These are phyloP conservation scores for Acer yangbiense DNA, from an alignment of 345 rosid genomes.

Conservation along the genomic window DNA sequence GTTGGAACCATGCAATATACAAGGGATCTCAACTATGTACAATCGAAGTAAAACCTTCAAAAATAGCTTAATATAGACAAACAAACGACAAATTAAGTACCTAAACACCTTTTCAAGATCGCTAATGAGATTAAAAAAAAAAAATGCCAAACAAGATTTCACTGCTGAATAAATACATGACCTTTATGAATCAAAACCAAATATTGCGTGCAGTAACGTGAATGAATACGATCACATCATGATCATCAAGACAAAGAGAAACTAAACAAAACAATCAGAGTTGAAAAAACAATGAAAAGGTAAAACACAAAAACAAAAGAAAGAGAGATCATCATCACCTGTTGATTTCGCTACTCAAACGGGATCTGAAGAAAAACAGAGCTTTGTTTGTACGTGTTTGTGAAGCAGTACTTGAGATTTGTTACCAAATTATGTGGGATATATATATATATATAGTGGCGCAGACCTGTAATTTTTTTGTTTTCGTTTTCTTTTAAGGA, in stretches of 20 bases:
- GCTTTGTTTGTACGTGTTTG: not conserved
- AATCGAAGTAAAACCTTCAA: no score
- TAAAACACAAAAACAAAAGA: not conserved
- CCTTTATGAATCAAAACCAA: not conserved
- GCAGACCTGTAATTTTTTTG: not conserved
- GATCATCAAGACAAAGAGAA: not conserved
- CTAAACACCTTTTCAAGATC: no score
- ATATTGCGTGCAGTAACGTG: not conserved
- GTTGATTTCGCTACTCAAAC: not conserved
- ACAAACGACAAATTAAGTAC: no score
- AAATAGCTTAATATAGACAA: no score
- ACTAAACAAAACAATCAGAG: not conserved
- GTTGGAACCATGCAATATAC: no score
- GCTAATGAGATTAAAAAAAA: no score
- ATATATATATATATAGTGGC: not conserved
- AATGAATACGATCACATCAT: not conserved
- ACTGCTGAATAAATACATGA: not conserved
- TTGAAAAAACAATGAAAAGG: no score
- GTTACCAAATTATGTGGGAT: not conserved
- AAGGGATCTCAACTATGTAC: no score
- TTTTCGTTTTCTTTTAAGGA: not conserved
- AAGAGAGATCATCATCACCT: not conserved
- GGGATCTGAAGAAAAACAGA: constrained; percentile 7
- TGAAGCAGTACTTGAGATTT: not conserved
- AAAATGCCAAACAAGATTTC: no score